Conservation (phyloP, 2,329 filamentous ascomycete species). For the Fusarium sp. region DNA sequence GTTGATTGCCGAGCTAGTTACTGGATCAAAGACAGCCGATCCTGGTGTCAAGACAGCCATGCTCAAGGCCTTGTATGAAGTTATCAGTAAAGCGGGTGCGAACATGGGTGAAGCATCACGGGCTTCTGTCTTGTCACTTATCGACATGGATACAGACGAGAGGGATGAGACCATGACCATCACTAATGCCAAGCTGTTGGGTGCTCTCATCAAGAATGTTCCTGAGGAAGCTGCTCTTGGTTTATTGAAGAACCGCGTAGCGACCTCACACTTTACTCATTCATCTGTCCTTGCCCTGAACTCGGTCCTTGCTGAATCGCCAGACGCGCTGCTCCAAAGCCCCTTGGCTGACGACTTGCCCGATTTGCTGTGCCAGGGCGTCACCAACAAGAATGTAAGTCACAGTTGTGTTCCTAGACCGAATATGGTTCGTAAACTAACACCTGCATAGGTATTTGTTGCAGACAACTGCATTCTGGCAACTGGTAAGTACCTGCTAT, state of each 20-base stretch:
- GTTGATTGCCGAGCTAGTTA: conserved; percentile 89
- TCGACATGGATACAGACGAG: conserved; percentile 85
- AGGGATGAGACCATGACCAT: conserved; percentile 83
- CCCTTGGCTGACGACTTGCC: conserved; percentile 78
- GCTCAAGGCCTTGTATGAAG: conserved; percentile 96
- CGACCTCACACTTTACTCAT: conserved; percentile 79
- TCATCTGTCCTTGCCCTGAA: conserved; percentile 89
- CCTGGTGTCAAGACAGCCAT: conserved; percentile 91
- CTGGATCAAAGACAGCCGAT: conserved; percentile 91
- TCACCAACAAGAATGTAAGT: conserved; percentile 80
- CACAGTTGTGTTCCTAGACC: not conserved
- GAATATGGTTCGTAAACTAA: not conserved
- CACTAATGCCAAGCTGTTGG: conserved; percentile 90
- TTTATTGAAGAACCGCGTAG: conserved; percentile 77
- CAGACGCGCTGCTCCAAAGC: conserved; percentile 74
- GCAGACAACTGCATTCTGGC: conserved; percentile 90
- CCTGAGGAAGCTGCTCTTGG: conserved; percentile 74
- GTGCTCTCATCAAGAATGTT: conserved; percentile 88
- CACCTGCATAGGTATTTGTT: conserved; percentile 73
- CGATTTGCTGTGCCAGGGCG: conserved; percentile 81
- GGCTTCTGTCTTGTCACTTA: conserved; percentile 85
- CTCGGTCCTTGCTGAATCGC: conserved; percentile 85
- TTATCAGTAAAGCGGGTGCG: conserved; percentile 91
- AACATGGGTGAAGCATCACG: conserved; percentile 96
- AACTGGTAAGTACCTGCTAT: conserved; percentile 88